A percentile compares a stretch with the other conserved stretches of the same genome.
phyloP scores from a whole-genome alignment of 1,139 yeast species.

The Geotrichum candidum region DNA sequence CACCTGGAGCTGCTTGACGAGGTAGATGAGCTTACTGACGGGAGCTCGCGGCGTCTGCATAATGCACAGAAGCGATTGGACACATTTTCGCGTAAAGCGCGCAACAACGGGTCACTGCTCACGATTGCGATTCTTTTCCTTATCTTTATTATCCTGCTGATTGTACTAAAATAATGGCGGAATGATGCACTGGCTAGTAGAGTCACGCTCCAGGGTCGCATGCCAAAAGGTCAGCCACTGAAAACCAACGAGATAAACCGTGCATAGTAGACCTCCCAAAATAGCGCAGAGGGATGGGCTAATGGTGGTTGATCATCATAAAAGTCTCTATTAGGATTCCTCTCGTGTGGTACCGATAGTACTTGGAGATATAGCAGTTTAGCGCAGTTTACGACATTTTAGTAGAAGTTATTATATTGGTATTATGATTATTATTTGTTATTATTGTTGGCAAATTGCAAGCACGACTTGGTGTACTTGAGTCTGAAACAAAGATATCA shows the following conservation, averaged over 20 bases:
- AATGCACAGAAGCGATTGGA: constrained; percentile 52
- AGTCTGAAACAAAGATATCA: too few relatives aligned
- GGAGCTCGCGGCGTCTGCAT: constrained; percentile 46
- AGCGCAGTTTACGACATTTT: background rate
- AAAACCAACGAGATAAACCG: background rate
- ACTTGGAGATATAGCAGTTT: background rate
- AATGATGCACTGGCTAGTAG: too few relatives aligned
- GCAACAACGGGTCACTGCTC: constrained; percentile 66
- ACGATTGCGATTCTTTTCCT: constrained; percentile 61
- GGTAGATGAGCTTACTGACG: constrained; percentile 60
- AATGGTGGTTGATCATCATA: background rate
- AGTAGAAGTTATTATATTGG: background rate
- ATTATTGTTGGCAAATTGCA: background rate
- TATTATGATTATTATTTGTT: background rate
- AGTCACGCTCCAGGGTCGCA: background rate
- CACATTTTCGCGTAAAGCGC: constrained; percentile 50
- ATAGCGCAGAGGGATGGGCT: background rate
- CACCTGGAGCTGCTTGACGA: constrained; percentile 68
- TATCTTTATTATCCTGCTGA: constrained; percentile 51
- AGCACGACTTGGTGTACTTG: too few relatives aligned
- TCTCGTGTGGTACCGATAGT: background rate
- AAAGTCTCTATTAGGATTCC: too few relatives aligned
- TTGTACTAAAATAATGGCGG: constrained; percentile 46
- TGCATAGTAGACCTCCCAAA: background rate
- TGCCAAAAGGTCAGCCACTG: background rate